Conservation (phyloP, 2,329 filamentous ascomycete genomes). For the Elsinoe ampelina region DNA sequence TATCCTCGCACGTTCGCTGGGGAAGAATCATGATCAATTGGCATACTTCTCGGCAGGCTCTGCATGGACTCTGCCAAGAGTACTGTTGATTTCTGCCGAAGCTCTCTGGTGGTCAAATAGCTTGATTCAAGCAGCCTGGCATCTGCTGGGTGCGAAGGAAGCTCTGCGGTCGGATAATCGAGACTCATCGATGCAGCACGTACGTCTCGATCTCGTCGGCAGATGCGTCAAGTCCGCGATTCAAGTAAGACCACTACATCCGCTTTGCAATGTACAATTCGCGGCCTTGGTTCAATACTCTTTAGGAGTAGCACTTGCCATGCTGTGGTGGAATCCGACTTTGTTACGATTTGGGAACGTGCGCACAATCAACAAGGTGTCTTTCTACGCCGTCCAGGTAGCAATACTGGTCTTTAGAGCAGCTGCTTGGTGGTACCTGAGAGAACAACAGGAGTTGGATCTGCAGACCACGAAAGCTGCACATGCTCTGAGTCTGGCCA, state of each 20-base stretch:
- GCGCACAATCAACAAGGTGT: conserved; percentile 28
- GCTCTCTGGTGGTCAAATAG: conserved; percentile 33
- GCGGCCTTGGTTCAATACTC: conserved; percentile 16
- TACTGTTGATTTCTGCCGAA: conserved; percentile 32
- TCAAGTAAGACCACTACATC: background rate
- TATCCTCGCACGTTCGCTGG: conserved; percentile 16
- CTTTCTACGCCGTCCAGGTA: conserved; percentile 59
- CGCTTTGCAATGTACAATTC: conserved; percentile 1
- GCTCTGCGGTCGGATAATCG: background rate
- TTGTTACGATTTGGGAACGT: conserved; percentile 22
- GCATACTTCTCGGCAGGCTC: conserved; percentile 19
- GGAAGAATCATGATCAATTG: conserved; percentile 24
- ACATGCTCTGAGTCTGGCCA: conserved; percentile 46
- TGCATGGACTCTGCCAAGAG: conserved; percentile 15
- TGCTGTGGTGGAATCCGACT: conserved; percentile 28
- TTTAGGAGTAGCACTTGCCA: conserved; percentile 19
- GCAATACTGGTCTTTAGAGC: conserved; percentile 49
- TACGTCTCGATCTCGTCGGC: background rate
- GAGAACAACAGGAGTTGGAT: conserved; percentile 14
- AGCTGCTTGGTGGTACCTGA: conserved; percentile 29
- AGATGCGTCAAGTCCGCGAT: background rate
- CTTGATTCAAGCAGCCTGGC: conserved; percentile 29
- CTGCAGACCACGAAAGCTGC: conserved; percentile 30
- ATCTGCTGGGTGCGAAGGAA: conserved; percentile 17
- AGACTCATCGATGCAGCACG: background rate